Evolutionary conservation across 371 early-diverging fungal genomes (phyloP), one percentile per base, ranked within the genome.

Genomic region (Mucor mucedo): DNA sequence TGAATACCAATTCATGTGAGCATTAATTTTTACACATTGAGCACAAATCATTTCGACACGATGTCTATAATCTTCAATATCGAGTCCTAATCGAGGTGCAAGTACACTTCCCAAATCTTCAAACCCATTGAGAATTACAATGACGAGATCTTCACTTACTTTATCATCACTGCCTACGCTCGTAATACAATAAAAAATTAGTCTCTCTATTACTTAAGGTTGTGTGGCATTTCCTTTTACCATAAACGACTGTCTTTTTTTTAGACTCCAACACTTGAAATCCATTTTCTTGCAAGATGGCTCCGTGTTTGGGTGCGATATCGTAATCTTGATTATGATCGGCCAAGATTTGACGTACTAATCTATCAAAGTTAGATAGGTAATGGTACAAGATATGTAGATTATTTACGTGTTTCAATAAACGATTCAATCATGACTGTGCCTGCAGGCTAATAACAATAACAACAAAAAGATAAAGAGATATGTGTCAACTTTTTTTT

Each of bases 401-500:
- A 48, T 1, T 42, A 13, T 58, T 64, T 71, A 71, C 77, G 52
- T 56, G 78, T 69, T 55, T 78, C 73, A 40, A 71, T 58, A 58
- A 78, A 78, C 3, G 73, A 75, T 63, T 78, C 78, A 38, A 75
- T 71, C 64, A 78, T 60, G 2, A 72, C 75, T 0, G 78, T 73
- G 2, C 75, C 78, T 13, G 64, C 33, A 5, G 73, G 71, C 73
- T 75, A 39, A 49, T 21, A 21, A 21, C 21, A 21, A 2, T 33
- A 8, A 41, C 35, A 29, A 16, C 16, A 13, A 42, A 42, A 14
- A 44, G 16, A 48, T 48, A 10, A 48, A 39, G 11, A 27, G 21
- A 21, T 21, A 21, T 21, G 21, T 21, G 21, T 21, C 21, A 21
- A 21, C 21, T 21, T 21, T 21, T 21, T 21, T 21, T 21, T 21